These are phyloP conservation scores for Cudoniella acicularis DNA, from an alignment of 495 filamentous ascomycete species.

Conservation along the genomic window DNA sequence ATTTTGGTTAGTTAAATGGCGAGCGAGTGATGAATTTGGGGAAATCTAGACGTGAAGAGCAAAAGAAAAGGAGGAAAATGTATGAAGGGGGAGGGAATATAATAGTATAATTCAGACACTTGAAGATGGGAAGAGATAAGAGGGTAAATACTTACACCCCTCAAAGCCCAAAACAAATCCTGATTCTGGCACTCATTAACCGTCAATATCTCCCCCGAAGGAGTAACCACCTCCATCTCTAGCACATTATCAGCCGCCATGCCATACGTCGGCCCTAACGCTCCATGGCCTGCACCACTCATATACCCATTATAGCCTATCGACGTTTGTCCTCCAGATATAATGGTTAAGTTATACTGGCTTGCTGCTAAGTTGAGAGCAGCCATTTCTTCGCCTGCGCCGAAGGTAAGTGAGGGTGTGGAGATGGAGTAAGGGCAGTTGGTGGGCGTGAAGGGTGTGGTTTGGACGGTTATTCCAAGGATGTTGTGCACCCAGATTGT, in stretches of 20 bases:
- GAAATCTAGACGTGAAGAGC: too few relatives aligned
- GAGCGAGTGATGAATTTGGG: too few relatives aligned
- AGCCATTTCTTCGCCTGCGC: slow-evolving; percentile 35
- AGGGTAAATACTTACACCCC: slow-evolving; percentile 41
- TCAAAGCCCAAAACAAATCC: slow-evolving; percentile 66
- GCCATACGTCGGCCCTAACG: slow-evolving; percentile 51
- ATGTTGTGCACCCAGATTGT: slow-evolving; percentile 51
- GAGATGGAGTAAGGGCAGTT: slow-evolving; percentile 29
- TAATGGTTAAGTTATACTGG: slow-evolving; percentile 15
- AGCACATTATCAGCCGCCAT: slow-evolving; percentile 61
- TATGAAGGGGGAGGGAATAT: too few relatives aligned
- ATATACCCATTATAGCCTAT: slow-evolving; percentile 49
- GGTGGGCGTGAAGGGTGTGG: slow-evolving; percentile 35
- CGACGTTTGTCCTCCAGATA: slow-evolving; percentile 21
- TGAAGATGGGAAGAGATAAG: too few relatives aligned
- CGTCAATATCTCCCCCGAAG: slow-evolving; percentile 46
- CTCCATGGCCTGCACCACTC: slow-evolving; percentile 58
- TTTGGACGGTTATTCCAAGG: slow-evolving; percentile 32
- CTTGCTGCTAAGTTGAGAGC: slow-evolving; percentile 20
- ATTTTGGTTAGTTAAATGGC: slow-evolving; percentile 1
- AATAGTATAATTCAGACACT: too few relatives aligned
- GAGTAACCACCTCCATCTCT: slow-evolving; percentile 58
- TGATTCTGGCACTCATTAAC: slow-evolving; percentile 52
- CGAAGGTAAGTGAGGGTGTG: slow-evolving; percentile 34
- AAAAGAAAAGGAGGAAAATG: too few relatives aligned